A percentile compares a stretch with the other conserved stretches of the same genome.
phyloP scores from a whole-genome alignment of 1,284 basidiomycete species.

The Termitomyces sp. region DNA sequence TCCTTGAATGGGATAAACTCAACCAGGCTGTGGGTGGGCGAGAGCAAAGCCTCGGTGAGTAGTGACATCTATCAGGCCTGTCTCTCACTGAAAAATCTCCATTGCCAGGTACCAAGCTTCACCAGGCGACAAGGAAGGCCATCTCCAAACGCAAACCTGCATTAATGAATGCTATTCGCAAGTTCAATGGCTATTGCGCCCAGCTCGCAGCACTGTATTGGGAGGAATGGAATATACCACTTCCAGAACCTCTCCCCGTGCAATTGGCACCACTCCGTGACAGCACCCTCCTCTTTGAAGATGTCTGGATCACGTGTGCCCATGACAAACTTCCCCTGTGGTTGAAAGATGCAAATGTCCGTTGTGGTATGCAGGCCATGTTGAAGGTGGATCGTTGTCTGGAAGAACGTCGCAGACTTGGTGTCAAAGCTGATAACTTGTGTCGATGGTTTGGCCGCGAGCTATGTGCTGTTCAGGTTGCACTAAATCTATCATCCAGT shows the following conservation, averaged over 20 bases:
- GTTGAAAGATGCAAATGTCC: constrained; percentile 29
- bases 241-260: constrained; percentile 27
- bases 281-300: constrained; percentile 29
- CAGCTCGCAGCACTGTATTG: constrained; percentile 22
- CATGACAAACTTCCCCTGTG: constrained; percentile 23
- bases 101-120: constrained; percentile 23
- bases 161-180: constrained; percentile 25
- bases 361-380: constrained; percentile 28
- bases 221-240: constrained; percentile 25
- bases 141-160: constrained; percentile 31
- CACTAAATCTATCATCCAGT: constrained; percentile 1
- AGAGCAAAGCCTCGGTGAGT: too few species aligned
- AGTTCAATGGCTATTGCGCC: constrained; percentile 32
- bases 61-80: constrained; percentile 20
- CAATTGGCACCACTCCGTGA: constrained; percentile 26
- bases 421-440: constrained; percentile 21
- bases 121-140: constrained; percentile 27
- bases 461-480: constrained; percentile 18
- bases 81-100: too few species aligned
- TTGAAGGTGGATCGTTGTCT: constrained; percentile 26
- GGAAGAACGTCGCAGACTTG: constrained; percentile 21
- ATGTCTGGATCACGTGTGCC: constrained; percentile 33
- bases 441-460: constrained; percentile 23
- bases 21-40: too few species aligned
- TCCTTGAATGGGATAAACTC: too few species aligned